Evolutionary conservation across 2,329 filamentous ascomycete genomes (phyloP).

Genomic region (Cladophialophora yegresii): DNA sequence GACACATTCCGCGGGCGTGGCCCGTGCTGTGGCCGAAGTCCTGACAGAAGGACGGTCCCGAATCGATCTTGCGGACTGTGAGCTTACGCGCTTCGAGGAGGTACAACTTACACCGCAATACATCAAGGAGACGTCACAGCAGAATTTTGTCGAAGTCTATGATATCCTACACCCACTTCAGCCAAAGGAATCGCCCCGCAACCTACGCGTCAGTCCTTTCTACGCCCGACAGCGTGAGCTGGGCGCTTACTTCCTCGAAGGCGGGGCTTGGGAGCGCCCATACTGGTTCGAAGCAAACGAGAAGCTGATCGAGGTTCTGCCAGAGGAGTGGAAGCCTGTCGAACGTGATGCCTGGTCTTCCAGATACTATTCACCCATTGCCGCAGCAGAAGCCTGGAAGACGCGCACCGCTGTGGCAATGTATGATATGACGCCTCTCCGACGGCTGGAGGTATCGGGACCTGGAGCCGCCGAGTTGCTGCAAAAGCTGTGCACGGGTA

Average conservation of each 20-base stretch:
- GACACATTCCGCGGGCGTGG: constrained; percentile 65
- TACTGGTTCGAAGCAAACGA: constrained; percentile 64
- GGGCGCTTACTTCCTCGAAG: constrained; percentile 59
- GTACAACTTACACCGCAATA: constrained; percentile 60
- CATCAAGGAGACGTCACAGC: constrained; percentile 60
- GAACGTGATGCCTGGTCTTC: constrained; percentile 62
- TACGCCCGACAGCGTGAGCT: constrained; percentile 57
- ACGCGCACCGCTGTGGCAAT: constrained; percentile 63
- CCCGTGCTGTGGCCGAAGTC: constrained; percentile 61
- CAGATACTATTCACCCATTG: constrained; percentile 59
- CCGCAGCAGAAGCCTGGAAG: constrained; percentile 65
- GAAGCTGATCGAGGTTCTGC: constrained; percentile 54
- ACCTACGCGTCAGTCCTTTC: constrained; percentile 62
- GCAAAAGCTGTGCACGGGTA: constrained; percentile 47
- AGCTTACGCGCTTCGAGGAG: constrained; percentile 62
- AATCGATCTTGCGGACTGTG: constrained; percentile 61
- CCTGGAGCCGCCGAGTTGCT: constrained; percentile 60
- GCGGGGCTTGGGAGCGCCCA: constrained; percentile 62
- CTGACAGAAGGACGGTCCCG: constrained; percentile 59
- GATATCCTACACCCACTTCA: constrained; percentile 65
- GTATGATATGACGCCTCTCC: constrained; percentile 64
- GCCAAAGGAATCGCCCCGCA: constrained; percentile 59
- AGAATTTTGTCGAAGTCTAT: constrained; percentile 66
- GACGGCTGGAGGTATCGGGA: constrained; percentile 60
- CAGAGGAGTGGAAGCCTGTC: constrained; percentile 57